Conservation (phyloP, 192 early-diverging fungal species). For the Helicostylum pulchrum region DNA sequence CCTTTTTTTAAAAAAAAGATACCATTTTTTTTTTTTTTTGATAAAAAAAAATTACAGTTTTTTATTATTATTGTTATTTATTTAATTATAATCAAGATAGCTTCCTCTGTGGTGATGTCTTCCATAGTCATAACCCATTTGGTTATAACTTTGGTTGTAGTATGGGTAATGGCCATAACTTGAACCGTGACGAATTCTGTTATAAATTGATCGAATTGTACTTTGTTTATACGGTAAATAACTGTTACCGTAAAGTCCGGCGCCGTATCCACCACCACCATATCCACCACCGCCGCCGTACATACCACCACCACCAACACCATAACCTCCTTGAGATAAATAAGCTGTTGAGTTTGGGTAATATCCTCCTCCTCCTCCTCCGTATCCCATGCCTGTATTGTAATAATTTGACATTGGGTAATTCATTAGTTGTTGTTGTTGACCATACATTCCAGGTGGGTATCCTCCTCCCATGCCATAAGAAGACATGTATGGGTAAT, state of each 20-base stretch:
- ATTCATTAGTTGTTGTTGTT: not conserved
- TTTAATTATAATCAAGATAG: conserved; percentile 5
- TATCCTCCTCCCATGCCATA: not conserved
- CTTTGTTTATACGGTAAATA: conserved; percentile 9
- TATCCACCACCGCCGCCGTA: not conserved
- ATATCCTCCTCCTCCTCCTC: conserved; percentile 3
- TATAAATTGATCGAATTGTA: conserved; percentile 6
- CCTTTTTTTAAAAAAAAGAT: not conserved
- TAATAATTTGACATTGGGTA: not conserved
- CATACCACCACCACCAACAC: not conserved
- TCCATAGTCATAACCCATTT: conserved; percentile 10
- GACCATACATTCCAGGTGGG: conserved; percentile 3
- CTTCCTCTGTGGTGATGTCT: conserved; percentile 1
- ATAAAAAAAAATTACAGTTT: too few species aligned
- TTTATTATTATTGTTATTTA: not conserved
- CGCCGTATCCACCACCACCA: not conserved
- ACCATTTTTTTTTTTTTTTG: not conserved
- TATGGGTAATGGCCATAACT: not conserved
- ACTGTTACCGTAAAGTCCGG: too few species aligned
- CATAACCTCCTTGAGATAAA: not conserved
- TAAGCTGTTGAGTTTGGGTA: not conserved
- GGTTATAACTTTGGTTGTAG: not conserved
- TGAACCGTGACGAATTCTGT: conserved; percentile 2
- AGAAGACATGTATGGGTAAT: conserved; percentile 9
- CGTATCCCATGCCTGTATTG: conserved; percentile 4